A percentile compares a stretch with the other conserved stretches of the same genome.
Conservation (phyloP, 176 grass and related monocot genomes). For the Lolium perenne region DNA sequence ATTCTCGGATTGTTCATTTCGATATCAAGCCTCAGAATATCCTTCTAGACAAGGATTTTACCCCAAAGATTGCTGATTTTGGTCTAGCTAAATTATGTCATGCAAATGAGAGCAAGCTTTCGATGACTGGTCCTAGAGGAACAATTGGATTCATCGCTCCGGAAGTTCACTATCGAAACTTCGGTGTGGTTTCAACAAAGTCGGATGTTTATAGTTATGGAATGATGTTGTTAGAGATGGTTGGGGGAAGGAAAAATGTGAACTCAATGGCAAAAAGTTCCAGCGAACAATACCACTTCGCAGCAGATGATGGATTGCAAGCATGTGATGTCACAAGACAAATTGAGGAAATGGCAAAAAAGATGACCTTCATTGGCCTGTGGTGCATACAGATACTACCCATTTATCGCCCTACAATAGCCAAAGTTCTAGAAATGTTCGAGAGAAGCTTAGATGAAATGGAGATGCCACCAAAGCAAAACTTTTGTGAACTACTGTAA, state of each 20-base stretch:
- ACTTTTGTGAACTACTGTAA: slow-evolving; percentile 34
- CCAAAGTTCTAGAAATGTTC: slow-evolving; percentile 57
- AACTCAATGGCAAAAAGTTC: slow-evolving; percentile 18
- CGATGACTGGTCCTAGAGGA: not conserved
- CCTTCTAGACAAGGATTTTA: slow-evolving; percentile 35
- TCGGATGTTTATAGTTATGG: slow-evolving; percentile 73
- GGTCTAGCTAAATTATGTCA: slow-evolving; percentile 60
- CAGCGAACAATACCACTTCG: slow-evolving; percentile 54
- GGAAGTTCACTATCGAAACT: slow-evolving; percentile 45
- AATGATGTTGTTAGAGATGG: slow-evolving; percentile 62
- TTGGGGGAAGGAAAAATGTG: not conserved
- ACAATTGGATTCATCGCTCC: slow-evolving; percentile 55
- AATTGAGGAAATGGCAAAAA: slow-evolving; percentile 38
- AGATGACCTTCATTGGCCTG: slow-evolving; percentile 59
- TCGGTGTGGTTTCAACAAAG: slow-evolving; percentile 61
- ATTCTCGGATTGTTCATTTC: not conserved
- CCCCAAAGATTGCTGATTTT: slow-evolving; percentile 74
- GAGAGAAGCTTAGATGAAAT: slow-evolving; percentile 44
- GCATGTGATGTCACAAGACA: slow-evolving; percentile 39
- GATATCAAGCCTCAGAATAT: not conserved
- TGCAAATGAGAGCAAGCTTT: slow-evolving; percentile 47
- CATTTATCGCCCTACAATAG: slow-evolving; percentile 47
- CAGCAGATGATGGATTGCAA: slow-evolving; percentile 64
- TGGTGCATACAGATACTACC: slow-evolving; percentile 58
- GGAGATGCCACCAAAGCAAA: slow-evolving; percentile 49